A percentile compares a stretch with the other conserved stretches of the same genome.
phyloP scores from a whole-genome alignment of 208 protist species.

The Leishmania gerbilli region DNA sequence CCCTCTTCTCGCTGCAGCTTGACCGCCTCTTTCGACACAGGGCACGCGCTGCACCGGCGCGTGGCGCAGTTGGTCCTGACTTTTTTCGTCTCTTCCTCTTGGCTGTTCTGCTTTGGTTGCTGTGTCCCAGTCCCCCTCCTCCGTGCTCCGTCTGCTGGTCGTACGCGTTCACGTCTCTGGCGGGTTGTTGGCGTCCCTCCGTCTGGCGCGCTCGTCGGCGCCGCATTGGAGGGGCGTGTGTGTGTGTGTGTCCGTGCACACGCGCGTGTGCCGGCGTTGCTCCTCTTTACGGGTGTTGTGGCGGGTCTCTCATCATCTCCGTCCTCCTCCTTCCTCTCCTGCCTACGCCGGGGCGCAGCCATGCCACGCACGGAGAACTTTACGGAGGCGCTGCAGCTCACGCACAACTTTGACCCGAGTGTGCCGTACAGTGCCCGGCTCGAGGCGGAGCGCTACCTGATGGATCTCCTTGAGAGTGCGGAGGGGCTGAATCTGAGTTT shows the following conservation, averaged over 20 bases:
- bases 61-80: no score
- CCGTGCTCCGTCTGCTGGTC: neutral
- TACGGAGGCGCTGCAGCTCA: constrained; percentile 62
- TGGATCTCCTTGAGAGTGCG: constrained; percentile 54
- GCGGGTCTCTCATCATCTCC: neutral
- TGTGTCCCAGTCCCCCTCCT: neutral
- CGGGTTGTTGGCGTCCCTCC: neutral
- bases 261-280: neutral
- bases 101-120: neutral
- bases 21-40: neutral
- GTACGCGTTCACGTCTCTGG: neutral
- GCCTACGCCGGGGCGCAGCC: neutral
- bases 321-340: neutral
- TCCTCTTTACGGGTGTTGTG: neutral
- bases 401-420: constrained; percentile 48
- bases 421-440: constrained; percentile 41
- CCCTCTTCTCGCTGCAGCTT: no score
- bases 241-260: neutral
- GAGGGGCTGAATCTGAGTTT: constrained; percentile 73
- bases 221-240: neutral
- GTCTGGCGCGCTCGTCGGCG: neutral
- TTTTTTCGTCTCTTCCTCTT: neutral
- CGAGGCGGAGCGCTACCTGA: constrained; percentile 72
- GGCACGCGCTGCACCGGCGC: neutral
- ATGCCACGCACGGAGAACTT: constrained; percentile 54